Evolutionary conservation across 1,284 basidiomycete genomes (phyloP).

Genomic region (Schizophyllum commune): DNA sequence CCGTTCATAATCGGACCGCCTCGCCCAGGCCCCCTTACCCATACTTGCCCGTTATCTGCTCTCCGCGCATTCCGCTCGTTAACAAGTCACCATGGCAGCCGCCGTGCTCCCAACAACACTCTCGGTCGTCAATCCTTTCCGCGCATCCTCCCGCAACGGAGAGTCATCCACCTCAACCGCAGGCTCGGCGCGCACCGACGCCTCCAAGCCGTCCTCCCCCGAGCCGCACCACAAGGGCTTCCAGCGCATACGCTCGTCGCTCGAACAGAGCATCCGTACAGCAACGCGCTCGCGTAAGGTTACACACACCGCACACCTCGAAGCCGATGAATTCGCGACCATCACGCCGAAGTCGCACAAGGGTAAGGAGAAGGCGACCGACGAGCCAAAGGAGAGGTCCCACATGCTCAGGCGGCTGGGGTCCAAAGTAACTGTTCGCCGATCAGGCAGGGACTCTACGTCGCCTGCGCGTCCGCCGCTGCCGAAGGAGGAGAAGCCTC

Average conservation of each 20-base stretch:
- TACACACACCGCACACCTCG: conserved; percentile 23
- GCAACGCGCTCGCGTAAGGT: conserved; percentile 50
- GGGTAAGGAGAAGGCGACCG: conserved; percentile 31
- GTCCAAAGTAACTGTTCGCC: conserved; percentile 36
- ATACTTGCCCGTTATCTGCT: background rate
- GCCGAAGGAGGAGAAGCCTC: background rate
- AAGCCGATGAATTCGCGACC: conserved; percentile 34
- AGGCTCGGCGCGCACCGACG: conserved; percentile 8
- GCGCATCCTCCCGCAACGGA: background rate
- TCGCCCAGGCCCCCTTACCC: background rate
- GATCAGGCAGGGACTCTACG: background rate
- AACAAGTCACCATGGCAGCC: background rate
- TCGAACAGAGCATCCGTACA: conserved; percentile 58
- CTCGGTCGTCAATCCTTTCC: background rate
- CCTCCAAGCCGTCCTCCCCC: conserved; percentile 18
- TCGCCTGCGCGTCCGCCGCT: background rate
- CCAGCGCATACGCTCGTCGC: conserved; percentile 53
- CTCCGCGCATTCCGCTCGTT: background rate
- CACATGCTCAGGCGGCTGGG: conserved; percentile 26
- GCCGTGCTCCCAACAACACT: background rate
- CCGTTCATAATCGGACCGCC: background rate
- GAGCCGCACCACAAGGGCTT: conserved; percentile 46
- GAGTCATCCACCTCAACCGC: background rate
- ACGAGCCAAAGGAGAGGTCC: conserved; percentile 28
- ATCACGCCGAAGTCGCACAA: conserved; percentile 32